Conservation (phyloP, 2,329 filamentous ascomycete genomes). For the Neofusicoccum ribis region DNA sequence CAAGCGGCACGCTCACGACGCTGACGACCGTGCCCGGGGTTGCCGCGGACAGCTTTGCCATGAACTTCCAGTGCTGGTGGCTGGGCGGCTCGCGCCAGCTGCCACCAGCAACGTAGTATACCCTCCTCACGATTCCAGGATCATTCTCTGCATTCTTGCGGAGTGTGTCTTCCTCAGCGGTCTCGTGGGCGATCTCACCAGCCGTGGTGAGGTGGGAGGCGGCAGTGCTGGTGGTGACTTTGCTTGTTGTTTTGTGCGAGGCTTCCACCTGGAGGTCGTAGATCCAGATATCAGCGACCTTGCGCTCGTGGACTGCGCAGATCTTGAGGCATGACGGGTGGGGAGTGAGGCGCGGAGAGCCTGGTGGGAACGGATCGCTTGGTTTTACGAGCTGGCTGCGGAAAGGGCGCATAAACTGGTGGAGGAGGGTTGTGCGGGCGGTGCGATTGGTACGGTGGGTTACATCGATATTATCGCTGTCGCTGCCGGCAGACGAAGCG, state of each 20-base stretch:
- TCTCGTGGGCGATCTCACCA: constrained; percentile 9
- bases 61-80: constrained; percentile 54
- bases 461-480: constrained; percentile 9
- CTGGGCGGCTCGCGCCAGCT: constrained; percentile 56
- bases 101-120: constrained; percentile 60
- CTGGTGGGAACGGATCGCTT: constrained; percentile 33
- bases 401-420: constrained; percentile 41
- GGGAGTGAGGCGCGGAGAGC: constrained; percentile 42
- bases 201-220: not conserved
- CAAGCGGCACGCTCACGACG: constrained; percentile 56
- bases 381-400: constrained; percentile 37
- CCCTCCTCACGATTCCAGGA: constrained; percentile 28
- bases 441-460: constrained; percentile 39
- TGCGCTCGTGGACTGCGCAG: constrained; percentile 43
- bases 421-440: constrained; percentile 42
- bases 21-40: constrained; percentile 46
- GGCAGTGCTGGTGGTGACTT: constrained; percentile 13
- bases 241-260: constrained; percentile 6
- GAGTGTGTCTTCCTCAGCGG: not conserved
- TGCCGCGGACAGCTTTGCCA: constrained; percentile 46
- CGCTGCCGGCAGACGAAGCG: not conserved
- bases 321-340: constrained; percentile 33
- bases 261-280: constrained; percentile 43
- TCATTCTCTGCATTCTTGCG: constrained; percentile 8
- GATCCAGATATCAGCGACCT: constrained; percentile 46